These are phyloP conservation scores for Hypoxylon sp. DNA, from an alignment of 2,329 filamentous ascomycete species.

Conservation along the genomic window DNA sequence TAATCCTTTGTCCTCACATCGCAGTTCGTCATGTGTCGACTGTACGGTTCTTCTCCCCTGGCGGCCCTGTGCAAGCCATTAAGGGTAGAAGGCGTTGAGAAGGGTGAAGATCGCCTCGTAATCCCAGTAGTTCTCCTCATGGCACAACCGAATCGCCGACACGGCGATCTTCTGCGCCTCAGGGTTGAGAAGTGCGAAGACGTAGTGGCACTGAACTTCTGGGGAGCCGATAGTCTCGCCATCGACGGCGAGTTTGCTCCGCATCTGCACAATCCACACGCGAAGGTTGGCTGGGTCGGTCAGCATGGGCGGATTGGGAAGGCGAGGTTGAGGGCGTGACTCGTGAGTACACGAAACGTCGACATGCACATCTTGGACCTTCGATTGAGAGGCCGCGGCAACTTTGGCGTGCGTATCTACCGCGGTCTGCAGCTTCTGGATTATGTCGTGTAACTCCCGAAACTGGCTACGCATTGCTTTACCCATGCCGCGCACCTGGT, in stretches of 20 bases:
- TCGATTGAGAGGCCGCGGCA: no score
- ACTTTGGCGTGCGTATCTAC: no score
- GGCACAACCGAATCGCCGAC: not conserved
- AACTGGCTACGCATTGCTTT: no score
- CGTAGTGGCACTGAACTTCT: slow-evolving; percentile 1
- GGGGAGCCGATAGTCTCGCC: not conserved
- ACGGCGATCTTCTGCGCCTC: not conserved
- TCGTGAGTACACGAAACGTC: not conserved
- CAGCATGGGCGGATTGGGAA: not conserved
- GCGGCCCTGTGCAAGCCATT: not conserved
- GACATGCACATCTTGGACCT: no score
- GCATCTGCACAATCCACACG: not conserved
- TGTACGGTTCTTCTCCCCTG: not conserved
- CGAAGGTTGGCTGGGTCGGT: no score
- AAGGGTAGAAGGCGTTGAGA: not conserved
- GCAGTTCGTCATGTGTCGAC: not conserved
- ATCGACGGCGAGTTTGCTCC: not conserved
- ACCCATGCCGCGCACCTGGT: no score
- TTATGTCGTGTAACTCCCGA: no score
- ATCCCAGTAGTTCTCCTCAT: not conserved
- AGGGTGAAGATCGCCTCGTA: not conserved
- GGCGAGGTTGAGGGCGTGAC: not conserved
- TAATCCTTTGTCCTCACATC: not conserved
- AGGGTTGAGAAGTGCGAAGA: not conserved
- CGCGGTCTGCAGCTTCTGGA: no score